A percentile compares a stretch with the other conserved stretches of the same genome.
phyloP scores from a whole-genome alignment of 2,329 filamentous ascomycete genomes.

The Golovinomyces cichoracearum region DNA sequence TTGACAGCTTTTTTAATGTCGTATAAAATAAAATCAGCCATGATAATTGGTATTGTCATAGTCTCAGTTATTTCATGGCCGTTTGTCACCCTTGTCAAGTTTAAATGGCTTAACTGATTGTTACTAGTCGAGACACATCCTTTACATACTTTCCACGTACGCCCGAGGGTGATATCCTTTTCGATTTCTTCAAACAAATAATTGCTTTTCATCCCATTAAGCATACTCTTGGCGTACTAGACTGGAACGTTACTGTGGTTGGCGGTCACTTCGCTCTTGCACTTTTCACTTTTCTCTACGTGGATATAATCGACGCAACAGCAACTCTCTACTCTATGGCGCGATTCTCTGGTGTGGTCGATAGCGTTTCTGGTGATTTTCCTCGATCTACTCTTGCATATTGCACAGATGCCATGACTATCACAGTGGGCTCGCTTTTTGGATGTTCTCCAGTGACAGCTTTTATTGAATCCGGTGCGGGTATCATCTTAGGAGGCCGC shows the following conservation, averaged over 20 bases:
- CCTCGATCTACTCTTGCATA: constrained; percentile 63
- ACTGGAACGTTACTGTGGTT: constrained; percentile 30
- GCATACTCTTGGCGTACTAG: constrained; percentile 33
- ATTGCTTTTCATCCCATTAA: constrained; percentile 46
- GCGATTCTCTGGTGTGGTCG: constrained; percentile 40
- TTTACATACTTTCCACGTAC: constrained; percentile 51
- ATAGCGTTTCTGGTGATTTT: constrained; percentile 49
- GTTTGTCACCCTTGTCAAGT: constrained; percentile 13
- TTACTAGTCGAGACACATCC: constrained; percentile 30
- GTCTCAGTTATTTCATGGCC: constrained; percentile 55
- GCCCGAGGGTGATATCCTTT: constrained; percentile 33
- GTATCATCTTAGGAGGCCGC: constrained; percentile 48
- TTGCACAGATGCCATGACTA: constrained; percentile 42
- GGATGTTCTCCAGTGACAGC: constrained; percentile 47
- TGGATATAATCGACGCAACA: constrained; percentile 55
- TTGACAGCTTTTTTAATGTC: constrained; percentile 60
- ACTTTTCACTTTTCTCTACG: constrained; percentile 53
- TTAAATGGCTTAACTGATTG: neutral
- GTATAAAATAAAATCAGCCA: constrained; percentile 48
- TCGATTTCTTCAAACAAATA: constrained; percentile 47
- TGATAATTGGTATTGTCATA: constrained; percentile 45
- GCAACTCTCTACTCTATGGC: constrained; percentile 65
- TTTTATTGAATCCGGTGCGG: constrained; percentile 51
- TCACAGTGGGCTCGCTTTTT: constrained; percentile 43
- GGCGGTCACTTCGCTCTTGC: constrained; percentile 40